phyloP scores from a whole-genome alignment of 2,329 filamentous ascomycete genomes.

The Thielaviopsis musarum region DNA sequence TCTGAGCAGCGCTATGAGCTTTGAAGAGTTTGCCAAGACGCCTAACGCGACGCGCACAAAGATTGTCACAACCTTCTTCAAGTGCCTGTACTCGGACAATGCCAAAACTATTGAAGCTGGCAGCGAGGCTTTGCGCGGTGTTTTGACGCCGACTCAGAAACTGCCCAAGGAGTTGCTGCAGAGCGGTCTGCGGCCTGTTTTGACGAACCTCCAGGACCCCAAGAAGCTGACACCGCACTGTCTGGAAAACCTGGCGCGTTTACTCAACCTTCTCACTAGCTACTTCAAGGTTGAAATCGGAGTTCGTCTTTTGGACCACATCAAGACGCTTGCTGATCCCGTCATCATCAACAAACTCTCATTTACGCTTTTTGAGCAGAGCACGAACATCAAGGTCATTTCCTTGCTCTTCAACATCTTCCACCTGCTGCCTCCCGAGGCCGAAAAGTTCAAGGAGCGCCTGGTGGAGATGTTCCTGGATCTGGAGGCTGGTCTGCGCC shows the following conservation, averaged over 20 bases:
- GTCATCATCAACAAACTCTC: conserved; percentile 72
- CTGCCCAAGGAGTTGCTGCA: conserved; percentile 90
- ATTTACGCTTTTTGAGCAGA: conserved; percentile 88
- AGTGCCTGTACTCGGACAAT: conserved; percentile 85
- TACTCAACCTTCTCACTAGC: conserved; percentile 82
- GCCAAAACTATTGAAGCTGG: conserved; percentile 86
- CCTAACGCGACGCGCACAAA: conserved; percentile 42
- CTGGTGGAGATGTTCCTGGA: conserved; percentile 83
- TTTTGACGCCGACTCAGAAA: conserved; percentile 77
- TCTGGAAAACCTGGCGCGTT: conserved; percentile 74
- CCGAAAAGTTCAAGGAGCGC: conserved; percentile 77
- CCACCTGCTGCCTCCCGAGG: conserved; percentile 80
- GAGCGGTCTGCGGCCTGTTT: conserved; percentile 81
- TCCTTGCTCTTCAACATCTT: conserved; percentile 94
- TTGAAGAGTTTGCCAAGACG: conserved; percentile 75
- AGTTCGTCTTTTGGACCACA: conserved; percentile 77
- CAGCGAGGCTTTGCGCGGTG: conserved; percentile 74
- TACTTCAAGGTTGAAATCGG: conserved; percentile 99
- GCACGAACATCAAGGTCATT: conserved; percentile 83
- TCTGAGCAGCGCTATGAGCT: conserved; percentile 80
- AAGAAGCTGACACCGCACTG: conserved; percentile 79
- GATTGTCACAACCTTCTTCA: conserved; percentile 95
- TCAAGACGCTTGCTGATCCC: conserved; percentile 76
- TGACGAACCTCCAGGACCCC: conserved; percentile 89
- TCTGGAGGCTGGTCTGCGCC: conserved; percentile 65